Conservation (phyloP, 2,329 filamentous ascomycete species). For the Colletotrichum sp. region DNA sequence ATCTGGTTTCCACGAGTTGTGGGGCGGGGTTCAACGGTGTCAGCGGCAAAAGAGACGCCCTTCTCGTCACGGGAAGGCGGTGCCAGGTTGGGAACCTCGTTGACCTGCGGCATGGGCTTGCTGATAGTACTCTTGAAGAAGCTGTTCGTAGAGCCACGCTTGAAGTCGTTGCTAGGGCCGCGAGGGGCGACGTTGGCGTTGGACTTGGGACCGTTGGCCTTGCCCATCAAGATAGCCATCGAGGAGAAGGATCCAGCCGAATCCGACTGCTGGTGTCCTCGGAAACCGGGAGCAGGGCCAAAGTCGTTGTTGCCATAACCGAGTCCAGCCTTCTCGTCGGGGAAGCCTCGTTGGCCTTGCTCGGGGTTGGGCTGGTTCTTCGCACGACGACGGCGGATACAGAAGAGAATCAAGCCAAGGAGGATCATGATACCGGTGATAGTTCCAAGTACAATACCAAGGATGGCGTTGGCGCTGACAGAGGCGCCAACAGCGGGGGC, state of each 20-base stretch:
- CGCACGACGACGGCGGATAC: constrained; percentile 62
- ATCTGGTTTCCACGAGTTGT: constrained; percentile 31
- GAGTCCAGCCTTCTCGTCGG: constrained; percentile 63
- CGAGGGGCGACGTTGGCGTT: constrained; percentile 26
- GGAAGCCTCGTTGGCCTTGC: constrained; percentile 44
- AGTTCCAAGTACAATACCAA: constrained; percentile 84
- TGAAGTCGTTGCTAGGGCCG: constrained; percentile 60
- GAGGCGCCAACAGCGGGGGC: constrained; percentile 24
- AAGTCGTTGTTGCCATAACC: constrained; percentile 45
- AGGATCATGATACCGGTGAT: constrained; percentile 76
- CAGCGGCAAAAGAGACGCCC: constrained; percentile 42
- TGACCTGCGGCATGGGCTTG: constrained; percentile 61
- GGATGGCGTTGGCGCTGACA: constrained; percentile 58
- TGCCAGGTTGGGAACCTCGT: constrained; percentile 32
- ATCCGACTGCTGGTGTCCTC: constrained; percentile 55
- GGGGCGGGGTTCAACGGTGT: constrained; percentile 39
- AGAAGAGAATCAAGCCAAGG: constrained; percentile 74
- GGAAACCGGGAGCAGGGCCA: constrained; percentile 38
- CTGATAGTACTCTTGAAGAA: constrained; percentile 67
- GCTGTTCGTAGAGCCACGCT: constrained; percentile 54
- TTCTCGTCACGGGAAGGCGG: constrained; percentile 36
- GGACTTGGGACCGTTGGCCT: constrained; percentile 36
- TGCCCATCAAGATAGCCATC: constrained; percentile 69
- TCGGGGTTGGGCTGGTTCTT: constrained; percentile 59
- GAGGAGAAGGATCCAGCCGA: constrained; percentile 67